phyloP scores from a whole-genome alignment of 768 basidiomycete species.

The Coprinopsis cinerea region DNA sequence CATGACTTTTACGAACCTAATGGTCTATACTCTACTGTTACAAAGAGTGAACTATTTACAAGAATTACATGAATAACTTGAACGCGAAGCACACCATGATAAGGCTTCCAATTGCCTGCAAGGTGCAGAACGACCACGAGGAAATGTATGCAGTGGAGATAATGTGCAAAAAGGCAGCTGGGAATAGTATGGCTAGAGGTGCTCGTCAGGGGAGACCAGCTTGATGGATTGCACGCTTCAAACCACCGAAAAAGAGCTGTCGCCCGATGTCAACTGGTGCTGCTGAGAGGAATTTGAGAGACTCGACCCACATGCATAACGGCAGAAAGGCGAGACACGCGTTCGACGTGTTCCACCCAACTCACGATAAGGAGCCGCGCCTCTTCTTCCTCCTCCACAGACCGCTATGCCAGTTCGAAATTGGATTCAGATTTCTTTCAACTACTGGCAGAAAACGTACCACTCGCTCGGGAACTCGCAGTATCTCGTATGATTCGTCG shows the following conservation, averaged over 20 bases:
- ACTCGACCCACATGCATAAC: conserved; percentile 10
- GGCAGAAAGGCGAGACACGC: conserved; percentile 2
- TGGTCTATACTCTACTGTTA: too few species aligned
- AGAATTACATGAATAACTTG: too few species aligned
- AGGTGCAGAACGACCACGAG: too few species aligned
- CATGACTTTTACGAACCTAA: too few species aligned
- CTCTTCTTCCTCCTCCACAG: conserved; percentile 2
- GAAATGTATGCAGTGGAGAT: too few species aligned
- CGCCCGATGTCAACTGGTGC: background rate
- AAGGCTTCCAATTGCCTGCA: too few species aligned
- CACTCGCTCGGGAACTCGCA: conserved; percentile 15
- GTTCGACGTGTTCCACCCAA: background rate
- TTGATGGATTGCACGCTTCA: background rate
- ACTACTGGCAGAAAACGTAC: too few species aligned
- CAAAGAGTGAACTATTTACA: too few species aligned
- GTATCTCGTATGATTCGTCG: conserved; percentile 16
- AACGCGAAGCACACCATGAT: too few species aligned
- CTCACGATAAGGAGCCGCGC: background rate
- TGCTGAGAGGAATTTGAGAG: background rate
- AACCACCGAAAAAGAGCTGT: conserved; percentile 3
- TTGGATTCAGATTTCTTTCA: too few species aligned
- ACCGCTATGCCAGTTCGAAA: background rate
- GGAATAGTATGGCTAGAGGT: background rate
- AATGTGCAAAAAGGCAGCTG: background rate
- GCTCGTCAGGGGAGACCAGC: background rate